These are phyloP conservation scores for Naganishia antarctica DNA, from an alignment of 768 basidiomycete genomes.

Conservation along the genomic window DNA sequence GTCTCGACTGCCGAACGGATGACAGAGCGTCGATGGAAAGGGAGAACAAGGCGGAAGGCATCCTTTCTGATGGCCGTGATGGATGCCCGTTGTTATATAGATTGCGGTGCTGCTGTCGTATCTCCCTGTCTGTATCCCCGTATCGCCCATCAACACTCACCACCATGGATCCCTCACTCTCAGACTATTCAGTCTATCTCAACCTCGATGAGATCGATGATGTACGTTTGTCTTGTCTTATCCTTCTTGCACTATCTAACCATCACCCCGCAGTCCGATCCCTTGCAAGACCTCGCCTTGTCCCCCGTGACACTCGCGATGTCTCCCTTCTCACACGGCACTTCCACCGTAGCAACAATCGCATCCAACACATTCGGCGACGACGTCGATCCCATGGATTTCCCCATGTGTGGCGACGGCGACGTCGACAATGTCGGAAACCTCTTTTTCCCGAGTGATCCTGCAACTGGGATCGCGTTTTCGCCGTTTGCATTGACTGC, in stretches of 20 bases:
- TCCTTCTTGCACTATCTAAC: background rate
- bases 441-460: no score
- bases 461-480: background rate
- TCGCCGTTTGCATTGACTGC: slow-evolving; percentile 14
- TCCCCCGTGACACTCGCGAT: slow-evolving; percentile 18
- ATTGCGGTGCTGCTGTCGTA: background rate
- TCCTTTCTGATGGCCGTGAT: background rate
- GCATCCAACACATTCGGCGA: slow-evolving; percentile 4
- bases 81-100: background rate
- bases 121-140: background rate
- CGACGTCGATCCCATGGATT: slow-evolving; percentile 2
- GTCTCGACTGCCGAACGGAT: slow-evolving; percentile 6
- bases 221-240: slow-evolving; percentile 1
- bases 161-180: slow-evolving; percentile 10
- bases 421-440: background rate
- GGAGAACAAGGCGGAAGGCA: no score
- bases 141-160: no score
- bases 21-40: background rate
- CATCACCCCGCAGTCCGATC: slow-evolving; percentile 5
- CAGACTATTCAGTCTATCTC: no score
- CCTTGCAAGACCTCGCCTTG: background rate
- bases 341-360: background rate
- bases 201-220: slow-evolving; percentile 8
- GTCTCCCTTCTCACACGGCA: slow-evolving; percentile 11
- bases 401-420: slow-evolving; percentile 12